Evolutionary conservation across 106 monocot genomes (phyloP), one percentile per base, ranked within the genome.

Genomic region (Acorus gramineus): DNA sequence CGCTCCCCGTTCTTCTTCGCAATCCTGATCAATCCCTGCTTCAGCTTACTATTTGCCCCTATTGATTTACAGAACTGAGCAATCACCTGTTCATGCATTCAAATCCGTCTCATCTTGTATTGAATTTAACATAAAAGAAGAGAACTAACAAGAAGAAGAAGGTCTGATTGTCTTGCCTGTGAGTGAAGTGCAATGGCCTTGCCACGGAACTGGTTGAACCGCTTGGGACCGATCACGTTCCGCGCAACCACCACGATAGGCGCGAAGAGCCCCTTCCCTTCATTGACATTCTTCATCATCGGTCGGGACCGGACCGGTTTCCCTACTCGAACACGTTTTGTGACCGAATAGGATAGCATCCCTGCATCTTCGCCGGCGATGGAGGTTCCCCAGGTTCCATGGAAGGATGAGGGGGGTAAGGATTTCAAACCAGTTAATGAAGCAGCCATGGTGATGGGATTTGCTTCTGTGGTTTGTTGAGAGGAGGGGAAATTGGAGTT

Each of bases 121-220:
- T 7, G 42, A 8, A 44, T 7, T 7, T 6, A 46, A 28, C 52
- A 52, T 44, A 42, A 52, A 63, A 13, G 47, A 49, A 49, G 47
- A 63, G n/a, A 2, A 45, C 48, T 2, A 3, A 44, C 11, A 11
- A 45, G 50, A 67, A n/a, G 14, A 3, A 62, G 3, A 63, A 28
- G 0, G 46, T 7, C 3, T 9, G 4, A 2, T 55, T 63, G 3
- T 42, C 28, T 61, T 57, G 87, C 90, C 87, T 95, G 87, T 4
- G 90, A 90, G 77, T 95, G 95, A 42, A 95, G 77, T 8, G 95
- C 95, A 12, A 95, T 95, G 63, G 86, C 95, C 59, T 95, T 95
- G 2, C 90, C 95, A 61, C 95, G 75, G 14, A 95, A 66, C 81
- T 90, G 86, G 62, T 95, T 95, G 80, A 95, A 95, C 28, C 82